Evolutionary conservation across 805 yeast species (phyloP), one percentile per base, ranked within the genome.

Genomic region (Saturnispora quitensis): DNA sequence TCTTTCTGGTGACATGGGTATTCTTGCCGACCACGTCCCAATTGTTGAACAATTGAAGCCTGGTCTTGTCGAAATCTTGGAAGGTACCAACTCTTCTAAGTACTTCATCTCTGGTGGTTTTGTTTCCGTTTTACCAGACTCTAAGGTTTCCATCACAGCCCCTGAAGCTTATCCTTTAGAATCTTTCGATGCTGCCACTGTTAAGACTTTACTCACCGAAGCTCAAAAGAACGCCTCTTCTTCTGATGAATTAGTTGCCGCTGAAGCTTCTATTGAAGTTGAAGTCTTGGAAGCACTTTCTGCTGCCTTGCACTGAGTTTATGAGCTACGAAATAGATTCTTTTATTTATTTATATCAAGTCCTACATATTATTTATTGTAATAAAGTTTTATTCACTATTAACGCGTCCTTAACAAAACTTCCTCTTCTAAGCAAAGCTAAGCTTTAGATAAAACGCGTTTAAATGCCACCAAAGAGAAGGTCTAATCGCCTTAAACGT

Each of bases 1-100:
- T 58, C 78, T 84, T 65, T 83, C 93, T 60, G 99, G 99, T 70
- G 95, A 87, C 68, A 81, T 91, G 73, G 99, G 99, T 87, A 81
- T 93, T 60, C 76, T 93, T 68, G 97, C 98, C 63, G 85, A 88
- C 76, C 99, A 93, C 82, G 96, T 93, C 66, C 98, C 99, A 64
- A 81, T 86, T 64, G 89, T 91, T 58, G 98, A 93, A 76, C 96
- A 93, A 78, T 82, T 93, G 69, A 80, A 83, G 67, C 96, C 99
- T 62, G 99, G 99, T 72, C 78, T 93, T 56, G 85, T 93, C 64
- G 97, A 90, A 72, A 82, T 93, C 67, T 84, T 88, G 60, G 91
- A 88, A 71, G 78, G 81, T 65, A 71, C 85, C 52, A 76, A 78
- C 55, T 86, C 86, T 63, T 71, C 85, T 58, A 88, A 86, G 72